Percentiles rank a stretch among this genome's conserved stretches.
Conservation (phyloP, 768 basidiomycete species). For the Fistulinella prunicolor region DNA sequence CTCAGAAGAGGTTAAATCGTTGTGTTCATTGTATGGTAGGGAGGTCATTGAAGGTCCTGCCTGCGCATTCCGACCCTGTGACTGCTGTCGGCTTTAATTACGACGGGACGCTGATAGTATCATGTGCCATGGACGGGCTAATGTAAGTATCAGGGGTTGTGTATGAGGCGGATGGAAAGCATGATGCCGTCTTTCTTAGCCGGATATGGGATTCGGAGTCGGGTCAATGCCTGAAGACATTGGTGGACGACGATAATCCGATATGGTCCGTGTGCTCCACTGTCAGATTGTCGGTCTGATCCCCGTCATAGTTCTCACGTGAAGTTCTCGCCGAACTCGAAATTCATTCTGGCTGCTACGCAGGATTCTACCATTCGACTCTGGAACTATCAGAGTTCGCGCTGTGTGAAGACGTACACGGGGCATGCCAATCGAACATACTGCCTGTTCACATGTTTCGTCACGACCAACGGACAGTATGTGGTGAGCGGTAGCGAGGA, state of each 20-base stretch:
- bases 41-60: conserved; percentile 79
- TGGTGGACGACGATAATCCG: conserved; percentile 96
- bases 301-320: conserved; percentile 66
- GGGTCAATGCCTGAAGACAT: conserved; percentile 95
- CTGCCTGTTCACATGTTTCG: conserved; percentile 71
- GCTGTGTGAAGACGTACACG: conserved; percentile 88
- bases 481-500: conserved; percentile 92
- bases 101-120: conserved; percentile 92
- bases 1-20: not conserved
- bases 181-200: conserved; percentile 40
- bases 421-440: conserved; percentile 87
- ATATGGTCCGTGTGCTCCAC: conserved; percentile 57
- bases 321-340: conserved; percentile 89
- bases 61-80: conserved; percentile 97
- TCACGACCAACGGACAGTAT: conserved; percentile 54
- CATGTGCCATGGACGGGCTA: conserved; percentile 94
- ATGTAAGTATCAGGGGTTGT: conserved; percentile 57
- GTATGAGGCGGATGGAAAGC: not conserved
- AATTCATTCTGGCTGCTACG: conserved; percentile 84
- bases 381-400: conserved; percentile 91
- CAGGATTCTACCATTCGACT: conserved; percentile 93
- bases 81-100: conserved; percentile 92
- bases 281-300: conserved; percentile 7
- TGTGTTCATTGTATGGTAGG: conserved; percentile 42
- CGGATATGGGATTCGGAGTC: conserved; percentile 98